Evolutionary conservation across 1,284 basidiomycete genomes (phyloP).

Genomic region (Filobasidium uniguttulatum): DNA sequence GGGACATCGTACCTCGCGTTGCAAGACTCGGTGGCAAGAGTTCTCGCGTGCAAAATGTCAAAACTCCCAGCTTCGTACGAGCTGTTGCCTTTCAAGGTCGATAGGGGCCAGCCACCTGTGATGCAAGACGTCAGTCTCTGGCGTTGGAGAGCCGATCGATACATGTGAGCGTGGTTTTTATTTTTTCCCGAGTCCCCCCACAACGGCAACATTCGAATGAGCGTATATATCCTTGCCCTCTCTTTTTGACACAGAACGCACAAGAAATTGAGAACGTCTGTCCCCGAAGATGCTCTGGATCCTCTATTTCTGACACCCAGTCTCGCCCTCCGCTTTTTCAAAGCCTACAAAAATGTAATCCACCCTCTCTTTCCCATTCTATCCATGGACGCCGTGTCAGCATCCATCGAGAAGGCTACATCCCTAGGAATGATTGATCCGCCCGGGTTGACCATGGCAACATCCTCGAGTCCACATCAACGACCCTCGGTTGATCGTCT

Average conservation of each 20-base stretch:
- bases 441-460: background rate
- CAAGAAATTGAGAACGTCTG: background rate
- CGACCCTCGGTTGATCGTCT: too few relatives aligned
- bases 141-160: background rate
- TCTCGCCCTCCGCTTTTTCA: slow-evolving; percentile 9
- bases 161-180: too few relatives aligned
- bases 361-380: slow-evolving; percentile 8
- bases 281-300: slow-evolving; percentile 1
- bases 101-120: background rate
- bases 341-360: slow-evolving; percentile 8
- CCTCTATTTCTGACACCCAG: slow-evolving; percentile 10
- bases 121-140: background rate
- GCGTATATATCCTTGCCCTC: background rate
- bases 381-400: slow-evolving; percentile 5
- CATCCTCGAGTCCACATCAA: too few relatives aligned
- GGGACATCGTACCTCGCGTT: background rate
- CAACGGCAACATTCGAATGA: too few relatives aligned
- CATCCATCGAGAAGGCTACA: slow-evolving; percentile 6
- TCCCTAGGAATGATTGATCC: background rate
- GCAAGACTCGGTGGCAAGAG: background rate
- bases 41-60: background rate
- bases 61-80: background rate
- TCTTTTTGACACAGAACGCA: background rate
- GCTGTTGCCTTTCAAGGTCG: background rate
- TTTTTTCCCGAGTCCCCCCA: too few relatives aligned